Evolutionary conservation across 2,329 filamentous ascomycete genomes (phyloP), one percentile per base, ranked within the genome.

Genomic region (Periconia sp.): DNA sequence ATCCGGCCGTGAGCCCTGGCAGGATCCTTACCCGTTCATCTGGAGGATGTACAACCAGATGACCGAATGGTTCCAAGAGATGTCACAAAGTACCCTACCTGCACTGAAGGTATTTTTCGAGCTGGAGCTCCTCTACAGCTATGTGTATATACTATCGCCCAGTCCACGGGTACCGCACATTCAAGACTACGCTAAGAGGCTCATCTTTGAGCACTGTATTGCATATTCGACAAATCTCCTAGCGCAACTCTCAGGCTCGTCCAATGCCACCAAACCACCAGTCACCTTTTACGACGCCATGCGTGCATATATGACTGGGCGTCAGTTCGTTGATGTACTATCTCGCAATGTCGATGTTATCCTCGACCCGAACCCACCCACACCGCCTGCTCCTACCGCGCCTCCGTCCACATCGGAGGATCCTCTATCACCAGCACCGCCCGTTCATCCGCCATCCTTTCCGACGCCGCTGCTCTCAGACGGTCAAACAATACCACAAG

Each of bases 231-330:
- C 88, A 46, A 82, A 84, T 47, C 83, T 95, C 50, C 81, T 88
- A 56, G 81, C 83, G 4, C 79, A 90, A 32, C 79, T 88, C 17
- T 57, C 57, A 12, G 63, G 66, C 22, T 81, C 54, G 69, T 81
- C 53, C 68, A 80, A 4, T 71, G 76, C 22, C 80, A 84, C 62
- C 47, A 78, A 80, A 12, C 81, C 86, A 4, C 87, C 92, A 37
- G 83, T 94, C 59, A 92, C 89, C 1, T 96, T 92, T 57, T 86
- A 95, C 61, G 92, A 96, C 63, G 88, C 91, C 1, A 80, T 95
- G 60, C 84, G 92, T 38, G 85, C 89, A 1, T 94, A 89, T 61
- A 95, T 82, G 70, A 80, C 83, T 1, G 80, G 79, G 12, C 73
- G 74, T 31, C 78, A 81, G 40, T 80, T 86, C 38, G 70, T 84